Evolutionary conservation across 371 early-diverging fungal species (phyloP).

Genomic region (Scutellospora calospora): DNA sequence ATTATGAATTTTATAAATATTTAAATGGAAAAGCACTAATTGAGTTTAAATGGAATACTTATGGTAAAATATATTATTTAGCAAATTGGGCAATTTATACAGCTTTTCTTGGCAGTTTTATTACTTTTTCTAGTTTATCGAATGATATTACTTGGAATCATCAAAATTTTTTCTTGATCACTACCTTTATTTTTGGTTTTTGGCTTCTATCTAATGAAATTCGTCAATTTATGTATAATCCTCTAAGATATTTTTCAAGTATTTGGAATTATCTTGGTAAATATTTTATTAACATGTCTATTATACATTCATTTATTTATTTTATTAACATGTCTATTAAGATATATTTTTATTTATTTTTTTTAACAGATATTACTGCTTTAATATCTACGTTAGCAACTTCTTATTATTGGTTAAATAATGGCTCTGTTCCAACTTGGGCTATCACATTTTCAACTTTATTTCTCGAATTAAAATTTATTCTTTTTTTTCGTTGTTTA

Average conservation of each 20-base stretch:
- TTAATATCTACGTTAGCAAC: neutral
- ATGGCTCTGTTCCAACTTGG: neutral
- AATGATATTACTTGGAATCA: neutral
- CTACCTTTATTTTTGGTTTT: neutral
- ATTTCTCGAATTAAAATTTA: conserved; percentile 10
- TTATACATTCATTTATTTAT: no score
- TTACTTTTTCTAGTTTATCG: neutral
- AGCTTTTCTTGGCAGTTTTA: neutral
- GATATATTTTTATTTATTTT: neutral
- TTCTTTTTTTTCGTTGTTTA: conserved; percentile 5
- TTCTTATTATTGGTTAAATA: neutral
- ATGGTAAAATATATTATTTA: conserved; percentile 1
- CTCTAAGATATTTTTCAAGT: neutral
- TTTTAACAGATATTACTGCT: neutral
- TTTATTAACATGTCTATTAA: neutral
- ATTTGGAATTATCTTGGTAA: neutral
- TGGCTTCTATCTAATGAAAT: neutral
- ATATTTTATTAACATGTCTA: no score
- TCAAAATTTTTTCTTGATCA: neutral
- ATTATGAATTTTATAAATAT: no score
- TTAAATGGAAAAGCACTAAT: conserved; percentile 20
- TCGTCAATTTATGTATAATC: neutral
- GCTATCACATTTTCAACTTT: neutral
- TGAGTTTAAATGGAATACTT: conserved; percentile 17
- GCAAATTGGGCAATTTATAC: neutral